Conservation (phyloP, 805 yeast genomes). For the Schwanniomyces sp. region DNA sequence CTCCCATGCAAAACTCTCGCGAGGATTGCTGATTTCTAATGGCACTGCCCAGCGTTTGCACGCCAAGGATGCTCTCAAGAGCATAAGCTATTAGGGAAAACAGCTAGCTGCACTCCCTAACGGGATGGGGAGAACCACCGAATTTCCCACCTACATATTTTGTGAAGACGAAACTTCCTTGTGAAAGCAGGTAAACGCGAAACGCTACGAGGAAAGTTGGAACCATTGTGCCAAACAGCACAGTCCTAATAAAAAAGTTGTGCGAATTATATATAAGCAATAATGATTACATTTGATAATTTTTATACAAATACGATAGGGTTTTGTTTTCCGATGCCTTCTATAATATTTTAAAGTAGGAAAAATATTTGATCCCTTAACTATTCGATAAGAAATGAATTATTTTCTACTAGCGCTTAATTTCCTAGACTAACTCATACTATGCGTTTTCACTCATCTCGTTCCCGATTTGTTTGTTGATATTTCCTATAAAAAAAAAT, state of each 20-base stretch:
- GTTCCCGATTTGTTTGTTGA: no score
- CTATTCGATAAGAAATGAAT: no score
- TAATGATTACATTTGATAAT: no score
- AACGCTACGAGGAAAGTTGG: conserved; percentile 42
- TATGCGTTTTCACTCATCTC: no score
- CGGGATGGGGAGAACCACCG: conserved; percentile 60
- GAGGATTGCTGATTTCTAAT: conserved; percentile 46
- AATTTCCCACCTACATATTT: conserved; percentile 61
- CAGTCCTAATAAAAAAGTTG: neutral
- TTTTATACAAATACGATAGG: no score
- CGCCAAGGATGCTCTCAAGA: conserved; percentile 60
- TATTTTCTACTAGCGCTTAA: no score
- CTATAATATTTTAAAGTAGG: no score
- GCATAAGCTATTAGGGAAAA: conserved; percentile 20
- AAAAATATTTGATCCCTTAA: no score
- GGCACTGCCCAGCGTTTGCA: conserved; percentile 59
- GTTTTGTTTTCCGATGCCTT: no score
- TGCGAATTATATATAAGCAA: neutral
- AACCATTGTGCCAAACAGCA: conserved; percentile 16
- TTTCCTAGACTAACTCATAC: no score
- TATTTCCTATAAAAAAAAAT: no score
- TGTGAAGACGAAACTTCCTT: conserved; percentile 17
- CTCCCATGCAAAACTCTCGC: conserved; percentile 44
- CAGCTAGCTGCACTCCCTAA: conserved; percentile 4
- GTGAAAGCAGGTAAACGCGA: conserved; percentile 48